Evolutionary conservation across 2,329 filamentous ascomycete species (phyloP).

Genomic region (Ascochyta viciae-villosae): DNA sequence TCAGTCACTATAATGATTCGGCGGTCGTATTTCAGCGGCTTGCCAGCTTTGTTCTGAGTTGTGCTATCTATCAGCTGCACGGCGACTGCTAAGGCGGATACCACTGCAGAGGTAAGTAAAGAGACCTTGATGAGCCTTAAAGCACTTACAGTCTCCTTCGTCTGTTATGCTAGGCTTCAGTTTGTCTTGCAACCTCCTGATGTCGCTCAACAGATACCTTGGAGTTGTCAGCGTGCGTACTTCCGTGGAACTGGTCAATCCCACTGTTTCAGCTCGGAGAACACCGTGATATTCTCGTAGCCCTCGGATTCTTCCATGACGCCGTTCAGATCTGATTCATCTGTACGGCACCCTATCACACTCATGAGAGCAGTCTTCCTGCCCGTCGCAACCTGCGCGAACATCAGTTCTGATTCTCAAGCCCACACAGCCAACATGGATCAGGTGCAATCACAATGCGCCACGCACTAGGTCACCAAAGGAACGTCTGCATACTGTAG

Average conservation of each 20-base stretch:
- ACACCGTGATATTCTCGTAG: constrained; percentile 81
- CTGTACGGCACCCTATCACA: constrained; percentile 84
- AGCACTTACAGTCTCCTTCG: constrained; percentile 71
- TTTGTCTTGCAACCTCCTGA: constrained; percentile 68
- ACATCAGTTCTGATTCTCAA: constrained; percentile 10
- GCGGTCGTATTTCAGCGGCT: constrained; percentile 46
- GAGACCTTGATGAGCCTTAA: neutral
- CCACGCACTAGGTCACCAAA: constrained; percentile 30
- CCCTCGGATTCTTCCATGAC: constrained; percentile 69
- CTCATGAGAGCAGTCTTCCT: constrained; percentile 78
- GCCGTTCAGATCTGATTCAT: constrained; percentile 54
- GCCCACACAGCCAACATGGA: neutral
- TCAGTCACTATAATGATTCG: constrained; percentile 84
- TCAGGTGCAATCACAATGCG: neutral
- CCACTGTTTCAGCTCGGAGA: constrained; percentile 70
- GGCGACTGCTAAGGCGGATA: constrained; percentile 86
- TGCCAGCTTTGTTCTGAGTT: constrained; percentile 73
- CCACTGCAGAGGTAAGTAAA: constrained; percentile 52
- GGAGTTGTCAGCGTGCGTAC: constrained; percentile 7
- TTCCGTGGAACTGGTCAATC: neutral
- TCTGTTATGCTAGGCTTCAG: constrained; percentile 73
- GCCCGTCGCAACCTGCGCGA: constrained; percentile 63
- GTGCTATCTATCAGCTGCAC: constrained; percentile 86
- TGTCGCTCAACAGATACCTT: constrained; percentile 70
- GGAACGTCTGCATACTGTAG: constrained; percentile 64